Evolutionary conservation across 1,284 basidiomycete species (phyloP).

Genomic region (Fomitopsis schrenkii): DNA sequence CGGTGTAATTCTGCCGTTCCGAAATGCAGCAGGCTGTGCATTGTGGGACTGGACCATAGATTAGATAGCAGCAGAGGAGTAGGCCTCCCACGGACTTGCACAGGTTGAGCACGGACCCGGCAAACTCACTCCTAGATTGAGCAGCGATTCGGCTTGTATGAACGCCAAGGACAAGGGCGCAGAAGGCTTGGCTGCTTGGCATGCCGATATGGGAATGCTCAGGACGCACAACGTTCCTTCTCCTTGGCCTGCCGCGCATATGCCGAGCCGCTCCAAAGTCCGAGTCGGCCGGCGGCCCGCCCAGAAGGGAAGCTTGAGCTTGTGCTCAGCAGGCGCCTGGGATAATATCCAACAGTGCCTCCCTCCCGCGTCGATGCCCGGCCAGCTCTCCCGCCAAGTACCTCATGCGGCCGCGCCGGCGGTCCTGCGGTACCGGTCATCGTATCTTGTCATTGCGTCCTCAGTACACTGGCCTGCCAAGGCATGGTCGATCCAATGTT

Average conservation of each 20-base stretch:
- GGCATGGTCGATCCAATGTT: background rate
- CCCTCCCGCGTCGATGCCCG: background rate
- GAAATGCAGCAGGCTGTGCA: background rate
- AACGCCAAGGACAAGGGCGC: background rate
- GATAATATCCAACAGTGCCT: background rate
- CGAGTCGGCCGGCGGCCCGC: background rate
- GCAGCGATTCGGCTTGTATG: background rate
- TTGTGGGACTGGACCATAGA: background rate
- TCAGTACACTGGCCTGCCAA: background rate
- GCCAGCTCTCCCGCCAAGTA: background rate
- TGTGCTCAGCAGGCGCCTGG: background rate
- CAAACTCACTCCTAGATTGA: background rate
- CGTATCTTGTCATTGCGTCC: background rate
- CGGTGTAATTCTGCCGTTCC: background rate
- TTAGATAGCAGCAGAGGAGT: background rate
- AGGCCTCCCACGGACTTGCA: background rate
- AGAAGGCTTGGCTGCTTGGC: slow-evolving; percentile 1
- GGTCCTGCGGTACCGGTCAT: background rate
- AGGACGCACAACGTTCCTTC: background rate
- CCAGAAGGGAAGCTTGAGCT: background rate
- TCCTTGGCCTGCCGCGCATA: background rate
- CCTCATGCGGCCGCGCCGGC: background rate
- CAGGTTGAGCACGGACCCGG: background rate
- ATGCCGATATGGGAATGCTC: background rate
- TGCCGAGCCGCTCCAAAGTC: background rate